phyloP scores from a whole-genome alignment of 2,329 filamentous ascomycete species.

The Pestalotiopsis sp. region DNA sequence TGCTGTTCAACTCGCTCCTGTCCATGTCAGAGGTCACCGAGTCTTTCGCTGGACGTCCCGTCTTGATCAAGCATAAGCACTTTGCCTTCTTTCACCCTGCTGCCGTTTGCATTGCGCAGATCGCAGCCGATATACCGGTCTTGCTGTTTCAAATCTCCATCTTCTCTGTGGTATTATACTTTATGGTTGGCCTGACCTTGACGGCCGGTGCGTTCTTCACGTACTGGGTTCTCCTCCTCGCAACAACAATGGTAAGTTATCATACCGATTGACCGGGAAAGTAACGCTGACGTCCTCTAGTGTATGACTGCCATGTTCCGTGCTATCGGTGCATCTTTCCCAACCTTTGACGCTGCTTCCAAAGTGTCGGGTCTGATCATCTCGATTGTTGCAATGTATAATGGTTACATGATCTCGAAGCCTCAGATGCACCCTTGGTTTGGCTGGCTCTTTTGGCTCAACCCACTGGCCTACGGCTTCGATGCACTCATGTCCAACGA shows the following conservation, averaged over 20 bases:
- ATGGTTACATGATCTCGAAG: conserved; percentile 65
- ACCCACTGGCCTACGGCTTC: conserved; percentile 72
- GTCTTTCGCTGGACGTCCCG: conserved; percentile 61
- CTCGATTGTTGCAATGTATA: conserved; percentile 43
- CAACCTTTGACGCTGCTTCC: conserved; percentile 60
- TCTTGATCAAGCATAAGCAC: conserved; percentile 59
- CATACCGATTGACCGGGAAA: background rate
- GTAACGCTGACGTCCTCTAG: conserved; percentile 24
- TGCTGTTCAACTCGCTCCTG: conserved; percentile 64
- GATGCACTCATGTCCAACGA: conserved; percentile 72
- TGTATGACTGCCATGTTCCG: conserved; percentile 63
- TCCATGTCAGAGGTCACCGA: conserved; percentile 69
- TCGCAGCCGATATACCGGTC: conserved; percentile 57
- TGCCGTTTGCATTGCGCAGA: conserved; percentile 60
- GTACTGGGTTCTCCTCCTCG: conserved; percentile 57
- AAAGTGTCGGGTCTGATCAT: conserved; percentile 57
- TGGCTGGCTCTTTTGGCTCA: conserved; percentile 65
- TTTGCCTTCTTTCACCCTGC: conserved; percentile 63
- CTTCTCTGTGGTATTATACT: conserved; percentile 64
- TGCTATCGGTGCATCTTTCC: conserved; percentile 56
- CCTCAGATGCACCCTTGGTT: conserved; percentile 67
- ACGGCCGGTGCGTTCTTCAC: conserved; percentile 62
- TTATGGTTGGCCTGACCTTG: conserved; percentile 60
- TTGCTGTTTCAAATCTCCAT: conserved; percentile 58
- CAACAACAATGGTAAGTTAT: conserved; percentile 50